Percentiles rank a stretch among this genome's conserved stretches.
Evolutionary conservation across 73 alveolate species (phyloP).

Genomic region (Symbiodinium natans): DNA sequence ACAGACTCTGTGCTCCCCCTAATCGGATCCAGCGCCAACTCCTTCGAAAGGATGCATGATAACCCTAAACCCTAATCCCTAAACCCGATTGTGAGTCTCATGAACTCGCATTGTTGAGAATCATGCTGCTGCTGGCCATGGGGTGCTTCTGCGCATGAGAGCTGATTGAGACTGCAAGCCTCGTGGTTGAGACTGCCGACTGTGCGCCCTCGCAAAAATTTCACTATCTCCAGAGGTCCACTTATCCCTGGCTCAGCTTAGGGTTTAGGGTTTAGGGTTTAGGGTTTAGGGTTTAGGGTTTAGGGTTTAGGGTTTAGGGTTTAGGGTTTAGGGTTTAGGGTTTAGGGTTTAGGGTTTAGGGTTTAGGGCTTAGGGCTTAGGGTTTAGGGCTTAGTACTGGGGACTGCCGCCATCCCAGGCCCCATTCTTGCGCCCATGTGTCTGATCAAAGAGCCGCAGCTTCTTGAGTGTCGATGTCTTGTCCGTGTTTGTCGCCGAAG

Average conservation of each 20-base stretch:
- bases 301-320: too few species aligned
- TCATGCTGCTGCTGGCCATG: too few species aligned
- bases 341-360: too few species aligned
- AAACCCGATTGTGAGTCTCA: too few species aligned
- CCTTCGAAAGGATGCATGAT: neutral
- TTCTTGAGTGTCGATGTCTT: neutral
- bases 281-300: neutral
- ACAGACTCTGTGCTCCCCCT: neutral
- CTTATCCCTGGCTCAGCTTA: neutral
- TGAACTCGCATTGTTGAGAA: too few species aligned
- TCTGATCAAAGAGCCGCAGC: neutral
- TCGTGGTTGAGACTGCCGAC: neutral
- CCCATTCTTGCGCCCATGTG: neutral
- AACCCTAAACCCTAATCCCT: too few species aligned
- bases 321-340: too few species aligned
- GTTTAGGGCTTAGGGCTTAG: too few species aligned
- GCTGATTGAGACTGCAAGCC: neutral
- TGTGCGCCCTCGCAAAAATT: neutral
- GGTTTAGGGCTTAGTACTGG: neutral
- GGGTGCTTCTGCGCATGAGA: too few species aligned
- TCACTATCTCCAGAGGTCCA: neutral
- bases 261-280: neutral
- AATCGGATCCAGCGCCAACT: neutral
- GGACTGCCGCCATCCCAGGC: conserved; percentile 2
- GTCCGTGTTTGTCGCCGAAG: neutral